phyloP scores from a whole-genome alignment of 2,329 filamentous ascomycete genomes.

The Penicillium sp. region DNA sequence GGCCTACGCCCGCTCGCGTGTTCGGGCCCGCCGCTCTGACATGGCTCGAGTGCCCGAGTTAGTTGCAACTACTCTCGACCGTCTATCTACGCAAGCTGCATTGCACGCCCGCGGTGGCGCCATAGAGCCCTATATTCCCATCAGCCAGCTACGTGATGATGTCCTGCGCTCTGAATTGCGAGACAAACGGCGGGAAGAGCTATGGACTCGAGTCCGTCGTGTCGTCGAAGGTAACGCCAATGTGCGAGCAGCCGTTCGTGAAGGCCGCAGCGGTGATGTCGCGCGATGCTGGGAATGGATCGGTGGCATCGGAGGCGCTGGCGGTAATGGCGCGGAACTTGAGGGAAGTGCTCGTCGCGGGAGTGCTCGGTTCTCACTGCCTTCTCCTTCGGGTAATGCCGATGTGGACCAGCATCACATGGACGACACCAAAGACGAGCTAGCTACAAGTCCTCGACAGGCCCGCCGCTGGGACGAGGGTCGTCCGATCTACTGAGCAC shows the following conservation, averaged over 20 bases:
- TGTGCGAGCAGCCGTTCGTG: constrained; percentile 73
- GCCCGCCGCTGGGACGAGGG: constrained; percentile 43
- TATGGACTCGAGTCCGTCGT: constrained; percentile 79
- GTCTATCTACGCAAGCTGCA: constrained; percentile 78
- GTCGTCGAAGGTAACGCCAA: constrained; percentile 95
- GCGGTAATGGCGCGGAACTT: constrained; percentile 46
- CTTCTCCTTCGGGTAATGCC: constrained; percentile 25
- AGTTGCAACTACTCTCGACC: constrained; percentile 78
- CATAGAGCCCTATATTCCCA: constrained; percentile 76
- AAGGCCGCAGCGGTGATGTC: constrained; percentile 55
- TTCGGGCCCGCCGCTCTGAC: constrained; percentile 62
- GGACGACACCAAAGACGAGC: constrained; percentile 11
- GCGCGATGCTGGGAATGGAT: constrained; percentile 69
- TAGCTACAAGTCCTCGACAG: constrained; percentile 27
- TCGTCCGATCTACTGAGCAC: constrained; percentile 40
- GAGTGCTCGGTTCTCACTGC: constrained; percentile 28
- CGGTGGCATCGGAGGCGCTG: constrained; percentile 57
- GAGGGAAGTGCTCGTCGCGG: constrained; percentile 26
- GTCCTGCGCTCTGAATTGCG: constrained; percentile 80
- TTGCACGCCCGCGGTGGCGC: constrained; percentile 65
- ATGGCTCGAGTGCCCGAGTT: constrained; percentile 75
- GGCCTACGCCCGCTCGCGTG: constrained; percentile 63
- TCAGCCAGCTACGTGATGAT: constrained; percentile 88
- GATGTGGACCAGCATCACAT: constrained; percentile 6
- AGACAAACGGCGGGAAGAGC: constrained; percentile 68